A percentile compares a stretch with the other conserved stretches of the same genome.
Evolutionary conservation across 345 rosid genomes (phyloP).

Genomic region (Pugionium cornutum): DNA sequence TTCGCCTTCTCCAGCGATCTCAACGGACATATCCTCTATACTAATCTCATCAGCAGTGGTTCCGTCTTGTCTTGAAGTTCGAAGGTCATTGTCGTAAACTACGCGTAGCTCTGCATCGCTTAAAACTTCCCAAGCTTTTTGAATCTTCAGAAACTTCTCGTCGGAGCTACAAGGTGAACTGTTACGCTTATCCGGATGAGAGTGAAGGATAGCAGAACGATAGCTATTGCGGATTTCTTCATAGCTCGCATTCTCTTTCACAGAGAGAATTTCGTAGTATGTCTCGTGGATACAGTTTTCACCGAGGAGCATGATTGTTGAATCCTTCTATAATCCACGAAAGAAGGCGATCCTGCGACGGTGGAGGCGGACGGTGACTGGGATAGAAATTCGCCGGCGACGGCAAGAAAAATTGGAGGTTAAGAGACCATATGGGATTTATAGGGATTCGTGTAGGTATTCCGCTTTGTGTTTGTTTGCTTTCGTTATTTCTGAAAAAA

Average conservation of each 20-base stretch:
- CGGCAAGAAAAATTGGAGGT: too few species aligned
- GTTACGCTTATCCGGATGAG: slow-evolving; percentile 71
- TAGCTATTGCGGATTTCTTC: slow-evolving; percentile 71
- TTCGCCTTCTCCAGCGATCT: slow-evolving; percentile 51
- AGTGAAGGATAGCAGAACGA: slow-evolving; percentile 60
- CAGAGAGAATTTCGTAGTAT: slow-evolving; percentile 58
- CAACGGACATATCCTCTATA: slow-evolving; percentile 67
- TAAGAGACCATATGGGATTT: too few species aligned
- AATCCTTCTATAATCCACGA: background rate
- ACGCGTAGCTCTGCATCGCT: slow-evolving; percentile 57
- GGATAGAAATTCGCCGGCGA: too few species aligned
- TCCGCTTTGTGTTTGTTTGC: too few species aligned
- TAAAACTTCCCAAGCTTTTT: slow-evolving; percentile 81
- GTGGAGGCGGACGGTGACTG: background rate
- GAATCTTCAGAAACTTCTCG: slow-evolving; percentile 56
- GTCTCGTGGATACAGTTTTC: slow-evolving; percentile 50
- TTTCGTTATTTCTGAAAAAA: too few species aligned
- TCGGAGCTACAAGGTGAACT: slow-evolving; percentile 36
- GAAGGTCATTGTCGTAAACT: slow-evolving; percentile 59
- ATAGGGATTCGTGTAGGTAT: too few species aligned
- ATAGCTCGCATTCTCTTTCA: slow-evolving; percentile 69
- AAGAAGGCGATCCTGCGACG: background rate
- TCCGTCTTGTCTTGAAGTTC: slow-evolving; percentile 49
- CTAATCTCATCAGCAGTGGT: slow-evolving; percentile 59
- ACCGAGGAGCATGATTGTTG: slow-evolving; percentile 49